Evolutionary conservation across 495 filamentous ascomycete genomes (phyloP), one percentile per base, ranked within the genome.

Genomic region (Xylaria acuta): DNA sequence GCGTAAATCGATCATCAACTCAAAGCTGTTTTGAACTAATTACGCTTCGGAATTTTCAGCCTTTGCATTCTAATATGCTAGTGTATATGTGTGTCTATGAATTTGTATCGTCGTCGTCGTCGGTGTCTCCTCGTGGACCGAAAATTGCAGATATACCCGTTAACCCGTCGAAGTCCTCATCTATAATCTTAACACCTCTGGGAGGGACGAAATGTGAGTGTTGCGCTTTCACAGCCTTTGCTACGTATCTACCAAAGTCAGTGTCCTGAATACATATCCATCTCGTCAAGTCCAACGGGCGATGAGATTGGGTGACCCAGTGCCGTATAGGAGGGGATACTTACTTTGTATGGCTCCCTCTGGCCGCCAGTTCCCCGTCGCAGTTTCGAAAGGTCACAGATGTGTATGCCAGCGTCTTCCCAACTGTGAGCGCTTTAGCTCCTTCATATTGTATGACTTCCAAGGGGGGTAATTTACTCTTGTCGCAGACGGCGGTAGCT

Each of bases 341-440:
- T 79, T 77, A 97, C 93, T 99, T 99, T 11, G 96, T 98, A 84
- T 99, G 96, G 75, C 95, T 98, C 30, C 96, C 96, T 71, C 95
- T 84, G 3, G 96, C 96, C 47, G 95, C 88, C 32, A 97, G 74
- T 40, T 97, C 88, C 14, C 92, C 90, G 72, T 92, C 88, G n/a
- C 77, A 76, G 75, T 97, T 95, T 36, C 80, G 85, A 80, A 99
- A 98, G 16, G 84, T 86, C 71, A 98, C 91, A 3, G 85, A 91
- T 1, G 96, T 99, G 76, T 89, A 99, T 18, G 96, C 96, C 27
- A 99, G 84, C 0, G 92, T 97, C 82, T 96, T 97, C 54, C 96
- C 96, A 75, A 98, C 94, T 97, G 76, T 45, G 22, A 7, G 5
- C n/a, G n/a, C 20, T 30, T 70, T 18, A 70, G 68, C 12, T n/a